phyloP scores from a whole-genome alignment of 2,329 filamentous ascomycete genomes.

The Annulohypoxylon truncatum region DNA sequence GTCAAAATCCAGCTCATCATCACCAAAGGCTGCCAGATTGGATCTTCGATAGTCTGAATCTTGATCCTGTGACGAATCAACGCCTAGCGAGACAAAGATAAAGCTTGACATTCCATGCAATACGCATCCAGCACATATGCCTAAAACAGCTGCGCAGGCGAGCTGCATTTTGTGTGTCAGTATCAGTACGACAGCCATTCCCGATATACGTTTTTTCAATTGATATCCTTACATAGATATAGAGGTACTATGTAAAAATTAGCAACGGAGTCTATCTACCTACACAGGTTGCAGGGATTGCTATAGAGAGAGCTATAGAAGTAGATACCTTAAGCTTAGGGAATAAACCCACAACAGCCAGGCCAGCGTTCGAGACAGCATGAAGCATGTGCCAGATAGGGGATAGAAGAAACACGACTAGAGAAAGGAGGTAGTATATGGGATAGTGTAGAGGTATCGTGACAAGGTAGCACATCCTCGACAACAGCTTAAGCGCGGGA shows the following conservation, averaged over 20 bases:
- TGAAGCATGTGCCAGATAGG: conserved; percentile 44
- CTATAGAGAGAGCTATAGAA: conserved; percentile 9
- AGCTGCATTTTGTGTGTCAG: conserved; percentile 41
- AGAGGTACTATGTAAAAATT: conserved; percentile 45
- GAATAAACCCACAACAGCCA: conserved; percentile 39
- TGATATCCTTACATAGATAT: conserved; percentile 48
- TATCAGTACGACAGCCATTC: conserved; percentile 16
- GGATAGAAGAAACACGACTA: conserved; percentile 47
- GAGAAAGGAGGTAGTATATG: conserved; percentile 33
- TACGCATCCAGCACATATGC: conserved; percentile 43
- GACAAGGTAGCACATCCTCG: conserved; percentile 42
- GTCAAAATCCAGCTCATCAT: conserved; percentile 28
- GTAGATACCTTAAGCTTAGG: conserved; percentile 48
- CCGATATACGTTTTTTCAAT: neutral
- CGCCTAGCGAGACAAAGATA: conserved; percentile 46
- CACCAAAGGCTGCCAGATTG: conserved; percentile 2
- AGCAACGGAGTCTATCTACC: conserved; percentile 19
- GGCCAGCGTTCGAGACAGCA: conserved; percentile 21
- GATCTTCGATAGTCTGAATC: conserved; percentile 1
- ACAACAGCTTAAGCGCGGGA: conserved; percentile 34
- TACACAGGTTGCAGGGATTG: neutral
- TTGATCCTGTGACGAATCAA: conserved; percentile 39
- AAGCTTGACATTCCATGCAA: conserved; percentile 47
- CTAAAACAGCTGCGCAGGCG: conserved; percentile 48
- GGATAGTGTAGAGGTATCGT: conserved; percentile 48